phyloP scores from a whole-genome alignment of 805 yeast species.

The Candida taoyuanica region DNA sequence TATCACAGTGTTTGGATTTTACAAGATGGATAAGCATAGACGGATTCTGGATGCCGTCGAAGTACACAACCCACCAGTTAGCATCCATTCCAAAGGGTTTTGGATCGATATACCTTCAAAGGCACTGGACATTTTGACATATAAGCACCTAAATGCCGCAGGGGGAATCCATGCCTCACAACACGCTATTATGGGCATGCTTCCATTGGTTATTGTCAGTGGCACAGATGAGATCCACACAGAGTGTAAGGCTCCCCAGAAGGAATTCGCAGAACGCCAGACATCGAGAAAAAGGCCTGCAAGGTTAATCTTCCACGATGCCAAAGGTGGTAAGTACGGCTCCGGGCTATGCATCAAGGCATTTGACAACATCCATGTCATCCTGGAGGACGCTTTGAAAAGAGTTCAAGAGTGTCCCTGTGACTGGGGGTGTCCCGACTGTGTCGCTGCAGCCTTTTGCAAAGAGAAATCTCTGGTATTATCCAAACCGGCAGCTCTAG shows the following conservation, averaged over 20 bases:
- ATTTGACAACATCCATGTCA: conserved; percentile 68
- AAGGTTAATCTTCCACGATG: conserved; percentile 76
- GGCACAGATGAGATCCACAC: conserved; percentile 78
- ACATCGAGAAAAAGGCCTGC: conserved; percentile 79
- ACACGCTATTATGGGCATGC: conserved; percentile 76
- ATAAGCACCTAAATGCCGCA: conserved; percentile 62
- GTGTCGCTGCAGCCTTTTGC: conserved; percentile 82
- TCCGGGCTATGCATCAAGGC: conserved; percentile 78
- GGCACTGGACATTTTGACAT: conserved; percentile 55
- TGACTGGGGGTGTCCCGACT: conserved; percentile 68
- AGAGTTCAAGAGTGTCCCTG: conserved; percentile 63
- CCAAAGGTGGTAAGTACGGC: conserved; percentile 75
- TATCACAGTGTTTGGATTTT: conserved; percentile 84
- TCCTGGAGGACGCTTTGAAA: conserved; percentile 54
- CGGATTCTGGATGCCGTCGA: conserved; percentile 92
- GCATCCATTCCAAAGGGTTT: conserved; percentile 67
- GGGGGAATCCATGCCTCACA: conserved; percentile 97
- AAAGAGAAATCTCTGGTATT: conserved; percentile 76
- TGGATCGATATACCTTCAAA: conserved; percentile 82
- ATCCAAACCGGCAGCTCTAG: conserved; percentile 79
- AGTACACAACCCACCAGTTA: conserved; percentile 82
- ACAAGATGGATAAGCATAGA: conserved; percentile 71
- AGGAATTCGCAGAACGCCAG: conserved; percentile 80
- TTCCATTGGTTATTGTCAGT: conserved; percentile 69
- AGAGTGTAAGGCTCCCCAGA: conserved; percentile 97